Conservation (phyloP, 2,329 filamentous ascomycete genomes). For the Monilinia fructicola region DNA sequence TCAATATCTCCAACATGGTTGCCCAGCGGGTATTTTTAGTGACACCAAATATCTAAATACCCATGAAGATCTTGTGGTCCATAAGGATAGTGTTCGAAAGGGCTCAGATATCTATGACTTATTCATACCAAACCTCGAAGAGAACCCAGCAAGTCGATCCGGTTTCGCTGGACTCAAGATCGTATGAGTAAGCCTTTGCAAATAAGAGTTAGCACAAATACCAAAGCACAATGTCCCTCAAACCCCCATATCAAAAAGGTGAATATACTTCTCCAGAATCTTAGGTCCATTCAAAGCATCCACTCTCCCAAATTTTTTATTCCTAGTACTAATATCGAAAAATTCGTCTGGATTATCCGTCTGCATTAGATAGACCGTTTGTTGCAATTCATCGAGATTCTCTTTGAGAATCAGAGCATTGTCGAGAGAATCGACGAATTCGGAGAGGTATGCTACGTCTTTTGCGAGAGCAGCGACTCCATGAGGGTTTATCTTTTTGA, state of each 20-base stretch:
- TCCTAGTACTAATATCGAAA: constrained; percentile 84
- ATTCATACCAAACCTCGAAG: constrained; percentile 71
- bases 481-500: constrained; percentile 83
- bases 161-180: constrained; percentile 58
- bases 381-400: constrained; percentile 88
- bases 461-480: constrained; percentile 77
- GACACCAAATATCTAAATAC: neutral
- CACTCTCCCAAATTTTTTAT: constrained; percentile 91
- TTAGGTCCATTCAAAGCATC: constrained; percentile 86
- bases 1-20: neutral
- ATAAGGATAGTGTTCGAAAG: constrained; percentile 1
- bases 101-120: constrained; percentile 33
- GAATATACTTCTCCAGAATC: constrained; percentile 80
- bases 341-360: constrained; percentile 93
- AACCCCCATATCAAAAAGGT: constrained; percentile 4
- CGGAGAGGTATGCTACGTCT: constrained; percentile 79
- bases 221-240: neutral
- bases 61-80: neutral
- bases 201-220: neutral
- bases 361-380: constrained; percentile 86
- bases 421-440: constrained; percentile 84
- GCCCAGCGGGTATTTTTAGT: neutral
- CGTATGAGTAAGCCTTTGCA: constrained; percentile 60
- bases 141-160: constrained; percentile 68
- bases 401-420: constrained; percentile 82